Evolutionary conservation across 2,329 filamentous ascomycete genomes (phyloP).

Genomic region (Exophiala sp.): DNA sequence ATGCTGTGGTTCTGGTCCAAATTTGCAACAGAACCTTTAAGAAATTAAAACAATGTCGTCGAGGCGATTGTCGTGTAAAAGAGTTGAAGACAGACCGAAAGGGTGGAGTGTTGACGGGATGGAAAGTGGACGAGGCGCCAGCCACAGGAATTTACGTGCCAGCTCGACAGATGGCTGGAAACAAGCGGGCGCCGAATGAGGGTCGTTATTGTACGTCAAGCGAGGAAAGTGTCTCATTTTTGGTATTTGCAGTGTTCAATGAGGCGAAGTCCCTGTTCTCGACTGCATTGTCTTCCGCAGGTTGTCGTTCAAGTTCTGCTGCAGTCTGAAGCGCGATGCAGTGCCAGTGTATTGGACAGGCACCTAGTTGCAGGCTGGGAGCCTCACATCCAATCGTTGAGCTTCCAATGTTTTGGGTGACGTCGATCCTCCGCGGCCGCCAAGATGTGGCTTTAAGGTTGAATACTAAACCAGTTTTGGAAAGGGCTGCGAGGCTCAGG

Average conservation of each 20-base stretch:
- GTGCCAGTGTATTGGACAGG: too few species aligned
- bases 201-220: not conserved
- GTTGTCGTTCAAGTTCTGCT: too few species aligned
- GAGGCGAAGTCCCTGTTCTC: too few species aligned
- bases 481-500: too few species aligned
- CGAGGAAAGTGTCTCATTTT: conserved; percentile 1
- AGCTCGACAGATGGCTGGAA: conserved; percentile 18
- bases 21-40: not conserved
- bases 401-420: not conserved
- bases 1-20: not conserved
- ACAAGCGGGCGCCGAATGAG: not conserved
- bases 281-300: too few species aligned
- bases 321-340: not conserved
- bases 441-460: not conserved
- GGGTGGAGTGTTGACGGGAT: conserved; percentile 14
- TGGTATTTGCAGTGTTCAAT: not conserved
- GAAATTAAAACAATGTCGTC: not conserved
- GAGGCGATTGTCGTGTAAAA: conserved; percentile 9
- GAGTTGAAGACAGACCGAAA: conserved; percentile 7
- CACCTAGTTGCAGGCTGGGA: not conserved
- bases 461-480: too few species aligned
- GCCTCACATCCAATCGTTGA: not conserved
- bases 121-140: conserved; percentile 22
- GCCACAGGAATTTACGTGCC: conserved; percentile 23
- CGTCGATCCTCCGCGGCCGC: not conserved